These are phyloP conservation scores for Paramecium sexaurelia DNA, from an alignment of 73 alveolate genomes.

Conservation along the genomic window DNA sequence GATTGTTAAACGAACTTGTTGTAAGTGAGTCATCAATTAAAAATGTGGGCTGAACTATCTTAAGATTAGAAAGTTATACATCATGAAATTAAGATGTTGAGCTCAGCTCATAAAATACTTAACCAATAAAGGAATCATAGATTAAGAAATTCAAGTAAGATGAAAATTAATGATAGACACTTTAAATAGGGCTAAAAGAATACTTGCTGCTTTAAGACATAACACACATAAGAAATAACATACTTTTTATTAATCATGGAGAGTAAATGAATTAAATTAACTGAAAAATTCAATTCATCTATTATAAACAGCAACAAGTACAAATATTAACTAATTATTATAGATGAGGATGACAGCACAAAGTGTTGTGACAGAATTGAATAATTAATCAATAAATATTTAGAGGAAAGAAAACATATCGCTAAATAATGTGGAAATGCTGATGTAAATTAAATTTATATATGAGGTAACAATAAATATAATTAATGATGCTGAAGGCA, in stretches of 20 bases:
- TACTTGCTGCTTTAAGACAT: background rate
- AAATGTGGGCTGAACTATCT: slow-evolving; percentile 8
- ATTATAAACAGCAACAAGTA: background rate
- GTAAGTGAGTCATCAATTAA: background rate
- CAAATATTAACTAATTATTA: background rate
- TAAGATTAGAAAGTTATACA: background rate
- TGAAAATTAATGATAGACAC: background rate
- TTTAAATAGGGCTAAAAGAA: background rate
- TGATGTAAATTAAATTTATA: background rate
- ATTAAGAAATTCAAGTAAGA: background rate
- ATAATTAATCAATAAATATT: background rate
- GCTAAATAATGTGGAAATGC: slow-evolving; percentile 43
- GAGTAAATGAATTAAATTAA: background rate
- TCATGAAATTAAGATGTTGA: background rate
- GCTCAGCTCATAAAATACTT: background rate
- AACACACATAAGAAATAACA: background rate
- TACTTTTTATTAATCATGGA: background rate
- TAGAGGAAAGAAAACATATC: background rate
- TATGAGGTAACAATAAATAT: background rate
- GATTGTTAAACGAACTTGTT: background rate
- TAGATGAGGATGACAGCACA: background rate
- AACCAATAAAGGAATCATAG: background rate
- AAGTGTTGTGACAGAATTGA: background rate
- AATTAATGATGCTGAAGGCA: slow-evolving; percentile 27
- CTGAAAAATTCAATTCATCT: background rate